Conservation (phyloP, 306 rosid species). For the Dicorynia guianensis region DNA sequence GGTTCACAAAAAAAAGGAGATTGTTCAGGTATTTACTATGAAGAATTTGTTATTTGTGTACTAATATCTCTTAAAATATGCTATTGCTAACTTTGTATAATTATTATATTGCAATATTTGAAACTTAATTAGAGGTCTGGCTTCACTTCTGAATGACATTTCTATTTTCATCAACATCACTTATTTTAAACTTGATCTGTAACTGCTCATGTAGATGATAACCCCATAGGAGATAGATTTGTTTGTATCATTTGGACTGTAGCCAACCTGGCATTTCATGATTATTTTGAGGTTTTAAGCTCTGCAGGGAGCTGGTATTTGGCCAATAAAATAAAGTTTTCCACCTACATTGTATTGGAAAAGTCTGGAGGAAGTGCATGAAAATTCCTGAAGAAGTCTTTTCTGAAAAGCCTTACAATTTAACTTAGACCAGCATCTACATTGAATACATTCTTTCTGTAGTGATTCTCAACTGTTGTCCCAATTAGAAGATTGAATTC, state of each 20-base stretch:
- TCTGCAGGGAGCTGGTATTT: background rate
- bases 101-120: constrained; percentile 5
- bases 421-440: too few species aligned
- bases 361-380: constrained; percentile 20
- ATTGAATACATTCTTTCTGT: background rate
- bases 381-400: constrained; percentile 12
- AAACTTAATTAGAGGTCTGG: constrained; percentile 15
- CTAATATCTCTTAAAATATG: constrained; percentile 15
- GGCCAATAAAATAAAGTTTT: background rate
- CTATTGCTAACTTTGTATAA: constrained; percentile 17
- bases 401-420: background rate
- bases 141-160: background rate
- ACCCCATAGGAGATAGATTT: background rate
- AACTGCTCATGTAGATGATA: background rate
- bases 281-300: constrained; percentile 16
- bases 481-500: background rate
- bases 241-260: background rate
- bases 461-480: constrained; percentile 16
- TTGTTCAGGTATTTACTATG: constrained; percentile 80
- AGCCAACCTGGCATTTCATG: background rate
- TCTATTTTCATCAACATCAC: constrained; percentile 13
- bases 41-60: constrained; percentile 19
- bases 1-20: constrained; percentile 97
- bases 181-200: constrained; percentile 1
- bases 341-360: constrained; percentile 3